Conservation (phyloP, 495 filamentous ascomycete species). For the Penicillium arizonense region DNA sequence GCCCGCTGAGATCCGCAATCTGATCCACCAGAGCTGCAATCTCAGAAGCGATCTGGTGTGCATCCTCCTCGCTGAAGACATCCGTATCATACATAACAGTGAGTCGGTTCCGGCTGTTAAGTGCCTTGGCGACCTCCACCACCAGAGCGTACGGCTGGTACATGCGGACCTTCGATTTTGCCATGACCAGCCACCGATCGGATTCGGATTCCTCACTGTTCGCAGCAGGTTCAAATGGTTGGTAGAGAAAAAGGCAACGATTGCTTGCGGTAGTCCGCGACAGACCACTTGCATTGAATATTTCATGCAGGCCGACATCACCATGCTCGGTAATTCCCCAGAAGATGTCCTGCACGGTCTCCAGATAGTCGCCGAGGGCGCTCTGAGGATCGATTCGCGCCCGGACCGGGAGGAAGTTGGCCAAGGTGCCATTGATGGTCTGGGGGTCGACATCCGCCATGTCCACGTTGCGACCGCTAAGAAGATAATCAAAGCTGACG, state of each 20-base stretch:
- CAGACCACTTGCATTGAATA: conserved; percentile 8
- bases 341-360: conserved; percentile 11
- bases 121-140: conserved; percentile 11
- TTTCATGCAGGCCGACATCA: conserved; percentile 13
- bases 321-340: conserved; percentile 19
- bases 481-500: conserved; percentile 20
- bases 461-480: conserved; percentile 21
- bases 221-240: conserved; percentile 18
- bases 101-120: not conserved
- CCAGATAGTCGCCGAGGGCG: conserved; percentile 5
- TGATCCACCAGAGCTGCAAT: not conserved
- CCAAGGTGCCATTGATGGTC: conserved; percentile 20
- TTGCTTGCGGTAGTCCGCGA: not conserved
- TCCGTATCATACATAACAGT: conserved; percentile 8
- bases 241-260: conserved; percentile 16
- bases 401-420: conserved; percentile 23
- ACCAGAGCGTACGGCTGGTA: conserved; percentile 13
- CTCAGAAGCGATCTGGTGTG: not conserved
- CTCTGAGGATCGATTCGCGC: conserved; percentile 1
- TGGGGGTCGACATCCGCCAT: conserved; percentile 18
- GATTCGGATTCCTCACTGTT: not conserved
- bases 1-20: not conserved
- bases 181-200: conserved; percentile 19
- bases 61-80: not conserved
- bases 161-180: conserved; percentile 14